Base-by-base conservation (phyloP, 2,329 filamentous ascomycete genomes). In the Mariannaea sp. region DNA sequence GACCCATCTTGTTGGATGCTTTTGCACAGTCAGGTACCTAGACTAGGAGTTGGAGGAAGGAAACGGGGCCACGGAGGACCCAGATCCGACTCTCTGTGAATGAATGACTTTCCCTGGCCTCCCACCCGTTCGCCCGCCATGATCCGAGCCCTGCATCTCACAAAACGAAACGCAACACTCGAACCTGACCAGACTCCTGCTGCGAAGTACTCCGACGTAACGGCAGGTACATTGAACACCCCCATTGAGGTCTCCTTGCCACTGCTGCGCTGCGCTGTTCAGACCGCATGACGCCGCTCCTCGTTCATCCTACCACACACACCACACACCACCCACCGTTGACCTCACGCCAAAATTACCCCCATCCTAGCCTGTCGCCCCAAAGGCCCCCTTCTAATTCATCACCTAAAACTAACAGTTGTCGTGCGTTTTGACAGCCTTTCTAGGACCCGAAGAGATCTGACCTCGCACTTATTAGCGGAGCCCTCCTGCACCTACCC, bases 101-200 rank as follows among this genome's bases (percentile, higher is more conserved):
- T 68, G 66, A 65, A 69, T 68, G 66, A 65, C 66, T 61, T 69
- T 59, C 61, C 57, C 57, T 56, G 54, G 57, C 62, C 57, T 66
- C 68, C 65, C 66, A 66, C 69, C 65, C 60, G 63, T 68, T 67
- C 61, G 65, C 65, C 64, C 62, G 62, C 63, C 62, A 62, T 65
- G 65, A 65, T 62, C 65, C 60, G 61, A 65, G 57, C 57, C 64
- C 59, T 70, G 65, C 67, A 68, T 68, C 58, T 22, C 36, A 39
- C 36, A 39, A 17, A 39, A 39, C 36, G 24, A 17, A 39, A 22
- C 36, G 52, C 66, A 63, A 65, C 65, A 56, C 66, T 64, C 49
- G 26, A 29, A 29, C 12, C 26, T 7, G 26, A 29, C 12, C 7
- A 29, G 7, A 29, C 26, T n/a, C n/a, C n/a, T n/a, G n/a, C 26